phyloP scores from a whole-genome alignment of 2,329 filamentous ascomycete species.

The Aspergillus sp. region DNA sequence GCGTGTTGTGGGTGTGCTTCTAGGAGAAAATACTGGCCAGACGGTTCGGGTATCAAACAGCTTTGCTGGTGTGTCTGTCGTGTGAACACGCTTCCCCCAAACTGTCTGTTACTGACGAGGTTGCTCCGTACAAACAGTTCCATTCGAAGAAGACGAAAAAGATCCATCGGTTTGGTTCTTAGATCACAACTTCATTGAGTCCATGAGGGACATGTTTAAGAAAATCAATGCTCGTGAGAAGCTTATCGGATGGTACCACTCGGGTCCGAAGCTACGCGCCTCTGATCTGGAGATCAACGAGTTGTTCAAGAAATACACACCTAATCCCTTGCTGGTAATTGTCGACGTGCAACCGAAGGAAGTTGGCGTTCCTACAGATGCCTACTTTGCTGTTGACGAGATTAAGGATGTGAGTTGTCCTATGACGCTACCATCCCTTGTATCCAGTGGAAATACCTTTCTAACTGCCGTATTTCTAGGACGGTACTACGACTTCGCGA shows the following conservation, averaged over 20 bases:
- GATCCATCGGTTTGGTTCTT: constrained; percentile 98
- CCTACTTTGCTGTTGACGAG: constrained; percentile 98
- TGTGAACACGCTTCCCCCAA: constrained; percentile 2
- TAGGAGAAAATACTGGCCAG: constrained; percentile 94
- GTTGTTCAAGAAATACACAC: constrained; percentile 97
- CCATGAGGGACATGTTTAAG: constrained; percentile 99
- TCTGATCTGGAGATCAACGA: constrained; percentile 99
- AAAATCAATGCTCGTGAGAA: constrained; percentile 99
- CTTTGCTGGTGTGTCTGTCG: constrained; percentile 72
- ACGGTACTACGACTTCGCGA: constrained; percentile 91
- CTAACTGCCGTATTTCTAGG: constrained; percentile 46
- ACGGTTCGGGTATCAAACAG: constrained; percentile 97
- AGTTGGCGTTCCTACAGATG: constrained; percentile 93
- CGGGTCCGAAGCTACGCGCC: constrained; percentile 89
- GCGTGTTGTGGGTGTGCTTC: constrained; percentile 86
- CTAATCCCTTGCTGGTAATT: constrained; percentile 92
- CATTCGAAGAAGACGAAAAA: constrained; percentile 98
- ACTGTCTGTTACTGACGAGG: constrained; percentile 14
- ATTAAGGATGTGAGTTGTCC: constrained; percentile 81
- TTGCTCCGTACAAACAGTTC: constrained; percentile 52
- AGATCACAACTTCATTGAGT: constrained; percentile 98
- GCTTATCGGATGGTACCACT: constrained; percentile 99
- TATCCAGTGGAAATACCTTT: background rate
- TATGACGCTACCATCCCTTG: background rate
- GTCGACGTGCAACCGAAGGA: constrained; percentile 98